A percentile compares a stretch with the other conserved stretches of the same genome.
phyloP scores from a whole-genome alignment of 805 yeast genomes.

The Barnettozyma vustinii region DNA sequence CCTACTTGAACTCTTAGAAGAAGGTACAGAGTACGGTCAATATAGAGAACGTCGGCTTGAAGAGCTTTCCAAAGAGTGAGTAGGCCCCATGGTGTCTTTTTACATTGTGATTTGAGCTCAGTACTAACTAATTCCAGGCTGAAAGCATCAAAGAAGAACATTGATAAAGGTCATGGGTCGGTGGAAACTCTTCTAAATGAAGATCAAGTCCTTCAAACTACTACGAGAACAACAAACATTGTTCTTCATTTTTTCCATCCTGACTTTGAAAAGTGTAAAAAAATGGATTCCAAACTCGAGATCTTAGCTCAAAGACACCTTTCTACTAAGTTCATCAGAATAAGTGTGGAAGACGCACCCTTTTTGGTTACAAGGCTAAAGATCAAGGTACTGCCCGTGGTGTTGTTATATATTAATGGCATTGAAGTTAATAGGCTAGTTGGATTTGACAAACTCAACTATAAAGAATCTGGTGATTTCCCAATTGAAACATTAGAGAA shows the following conservation, averaged over 20 bases:
- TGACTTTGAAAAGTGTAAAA: conserved; percentile 52
- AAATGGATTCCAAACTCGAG: conserved; percentile 45
- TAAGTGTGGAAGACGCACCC: conserved; percentile 63
- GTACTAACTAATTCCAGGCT: conserved; percentile 21
- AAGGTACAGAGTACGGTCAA: conserved; percentile 38
- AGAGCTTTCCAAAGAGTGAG: conserved; percentile 41
- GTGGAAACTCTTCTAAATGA: conserved; percentile 43
- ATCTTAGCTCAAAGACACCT: conserved; percentile 54
- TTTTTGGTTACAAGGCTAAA: conserved; percentile 60
- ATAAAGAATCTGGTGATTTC: conserved; percentile 39
- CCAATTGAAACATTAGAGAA: conserved; percentile 44
- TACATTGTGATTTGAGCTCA: background rate
- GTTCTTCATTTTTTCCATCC: conserved; percentile 64
- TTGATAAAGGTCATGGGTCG: conserved; percentile 39
- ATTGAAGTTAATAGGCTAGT: conserved; percentile 53
- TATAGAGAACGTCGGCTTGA: conserved; percentile 63
- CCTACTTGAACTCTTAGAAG: conserved; percentile 44
- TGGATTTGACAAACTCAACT: conserved; percentile 62
- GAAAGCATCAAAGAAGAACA: conserved; percentile 29
- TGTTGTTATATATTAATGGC: conserved; percentile 56
- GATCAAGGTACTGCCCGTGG: conserved; percentile 67
- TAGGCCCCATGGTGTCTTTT: background rate
- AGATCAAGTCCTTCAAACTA: conserved; percentile 47
- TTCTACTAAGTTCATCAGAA: conserved; percentile 44
- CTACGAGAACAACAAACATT: conserved; percentile 36